Percentiles rank a stretch among this genome's conserved stretches.
phyloP scores from a whole-genome alignment of 169 alveolate species.

The Eimeria tenella region DNA sequence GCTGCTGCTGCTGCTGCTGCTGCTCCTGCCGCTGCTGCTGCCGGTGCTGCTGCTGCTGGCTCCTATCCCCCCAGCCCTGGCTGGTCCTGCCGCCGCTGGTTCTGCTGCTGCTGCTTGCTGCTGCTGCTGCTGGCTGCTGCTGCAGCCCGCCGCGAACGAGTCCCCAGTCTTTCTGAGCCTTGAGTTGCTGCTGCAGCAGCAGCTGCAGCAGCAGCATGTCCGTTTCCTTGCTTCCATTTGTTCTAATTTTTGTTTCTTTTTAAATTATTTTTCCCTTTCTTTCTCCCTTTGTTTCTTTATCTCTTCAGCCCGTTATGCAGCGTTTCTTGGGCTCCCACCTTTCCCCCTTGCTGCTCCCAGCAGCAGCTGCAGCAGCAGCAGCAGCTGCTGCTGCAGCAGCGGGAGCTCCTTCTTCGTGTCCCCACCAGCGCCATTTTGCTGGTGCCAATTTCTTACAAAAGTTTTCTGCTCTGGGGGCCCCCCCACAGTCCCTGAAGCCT shows the following conservation, averaged over 20 bases:
- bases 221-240: neutral
- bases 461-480: neutral
- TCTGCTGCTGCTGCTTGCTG: too few relatives aligned
- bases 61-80: neutral
- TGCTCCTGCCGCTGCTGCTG: neutral
- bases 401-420: neutral
- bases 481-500: neutral
- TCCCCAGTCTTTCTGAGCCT: too few relatives aligned
- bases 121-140: constrained; percentile 5
- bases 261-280: neutral
- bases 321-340: neutral
- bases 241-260: neutral
- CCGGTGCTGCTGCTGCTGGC: neutral
- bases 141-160: too few relatives aligned
- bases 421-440: neutral
- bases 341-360: neutral
- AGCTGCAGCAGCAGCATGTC: neutral
- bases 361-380: neutral
- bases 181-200: too few relatives aligned
- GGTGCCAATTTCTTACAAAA: neutral
- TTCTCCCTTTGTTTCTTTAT: neutral
- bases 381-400: neutral
- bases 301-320: neutral
- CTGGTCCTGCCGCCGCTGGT: neutral
- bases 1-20: constrained; percentile 22